phyloP scores from a whole-genome alignment of 2,329 filamentous ascomycete species.

The Paecilomyces dactylethromorphus region DNA sequence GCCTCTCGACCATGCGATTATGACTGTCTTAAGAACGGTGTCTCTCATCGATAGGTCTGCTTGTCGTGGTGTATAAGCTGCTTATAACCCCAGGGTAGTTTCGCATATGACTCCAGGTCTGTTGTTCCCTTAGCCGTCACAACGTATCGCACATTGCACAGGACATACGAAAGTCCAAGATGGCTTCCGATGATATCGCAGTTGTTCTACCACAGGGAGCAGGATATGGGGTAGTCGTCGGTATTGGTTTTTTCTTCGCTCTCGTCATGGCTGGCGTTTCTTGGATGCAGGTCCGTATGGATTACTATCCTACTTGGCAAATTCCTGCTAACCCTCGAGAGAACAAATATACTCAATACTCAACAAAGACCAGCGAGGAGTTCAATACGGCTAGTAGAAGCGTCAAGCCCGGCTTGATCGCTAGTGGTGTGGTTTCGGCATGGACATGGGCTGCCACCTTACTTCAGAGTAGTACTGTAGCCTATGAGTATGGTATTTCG shows the following conservation, averaged over 20 bases:
- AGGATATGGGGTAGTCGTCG: neutral
- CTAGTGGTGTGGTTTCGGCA: conserved; percentile 12
- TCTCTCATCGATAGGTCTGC: neutral
- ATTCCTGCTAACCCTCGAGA: conserved; percentile 4
- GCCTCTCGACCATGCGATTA: neutral
- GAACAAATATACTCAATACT: conserved; percentile 14
- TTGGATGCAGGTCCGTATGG: neutral
- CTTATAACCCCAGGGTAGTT: neutral
- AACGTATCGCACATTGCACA: neutral
- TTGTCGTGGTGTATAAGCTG: neutral
- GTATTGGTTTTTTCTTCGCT: neutral
- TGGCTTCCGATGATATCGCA: neutral
- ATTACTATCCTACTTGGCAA: neutral
- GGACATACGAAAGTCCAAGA: neutral
- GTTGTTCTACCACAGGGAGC: neutral
- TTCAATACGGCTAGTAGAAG: conserved; percentile 14
- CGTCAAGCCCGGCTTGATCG: conserved; percentile 17
- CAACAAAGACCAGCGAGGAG: conserved; percentile 10
- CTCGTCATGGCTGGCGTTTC: neutral
- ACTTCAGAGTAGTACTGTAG: conserved; percentile 24
- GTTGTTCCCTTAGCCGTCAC: neutral
- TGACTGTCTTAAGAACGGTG: neutral
- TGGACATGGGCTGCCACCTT: conserved; percentile 24
- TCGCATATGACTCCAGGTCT: neutral
- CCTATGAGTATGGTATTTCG: conserved; percentile 30